Evolutionary conservation across 306 rosid genomes (phyloP).

Genomic region (Prunus padus): DNA sequence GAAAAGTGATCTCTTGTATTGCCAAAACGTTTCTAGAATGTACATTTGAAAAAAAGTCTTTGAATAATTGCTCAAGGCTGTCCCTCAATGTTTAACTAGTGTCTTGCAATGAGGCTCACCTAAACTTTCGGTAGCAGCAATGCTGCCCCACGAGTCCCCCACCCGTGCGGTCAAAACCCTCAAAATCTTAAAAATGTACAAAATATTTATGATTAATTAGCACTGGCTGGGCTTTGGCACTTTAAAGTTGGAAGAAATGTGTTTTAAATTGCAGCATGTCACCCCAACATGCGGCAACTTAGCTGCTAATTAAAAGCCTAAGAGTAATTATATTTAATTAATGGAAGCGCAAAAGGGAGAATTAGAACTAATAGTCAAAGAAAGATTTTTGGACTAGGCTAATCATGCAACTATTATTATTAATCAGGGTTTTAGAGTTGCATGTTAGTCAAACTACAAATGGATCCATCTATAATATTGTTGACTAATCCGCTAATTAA

Average conservation of each 20-base stretch:
- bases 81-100: constrained; percentile 26
- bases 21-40: neutral
- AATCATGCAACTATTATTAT: constrained; percentile 35
- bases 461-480: neutral
- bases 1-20: constrained; percentile 3
- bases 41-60: neutral
- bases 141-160: constrained; percentile 39
- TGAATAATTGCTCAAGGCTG: constrained; percentile 25
- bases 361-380: constrained; percentile 41
- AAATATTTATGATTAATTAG: neutral
- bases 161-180: constrained; percentile 71
- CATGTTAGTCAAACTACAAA: constrained; percentile 42
- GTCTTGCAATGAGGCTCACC: constrained; percentile 26
- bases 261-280: constrained; percentile 55
- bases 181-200: constrained; percentile 14
- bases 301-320: constrained; percentile 39
- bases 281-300: constrained; percentile 68
- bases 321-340: neutral
- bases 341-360: neutral
- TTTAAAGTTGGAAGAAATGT: constrained; percentile 37
- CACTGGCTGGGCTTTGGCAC: constrained; percentile 33
- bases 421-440: constrained; percentile 13
- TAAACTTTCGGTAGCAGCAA: constrained; percentile 39
- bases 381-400: constrained; percentile 41
- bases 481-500: neutral